Evolutionary conservation across 2,329 filamentous ascomycete species (phyloP), one percentile per base, ranked within the genome.

Genomic region (Calonectria leucothoes): DNA sequence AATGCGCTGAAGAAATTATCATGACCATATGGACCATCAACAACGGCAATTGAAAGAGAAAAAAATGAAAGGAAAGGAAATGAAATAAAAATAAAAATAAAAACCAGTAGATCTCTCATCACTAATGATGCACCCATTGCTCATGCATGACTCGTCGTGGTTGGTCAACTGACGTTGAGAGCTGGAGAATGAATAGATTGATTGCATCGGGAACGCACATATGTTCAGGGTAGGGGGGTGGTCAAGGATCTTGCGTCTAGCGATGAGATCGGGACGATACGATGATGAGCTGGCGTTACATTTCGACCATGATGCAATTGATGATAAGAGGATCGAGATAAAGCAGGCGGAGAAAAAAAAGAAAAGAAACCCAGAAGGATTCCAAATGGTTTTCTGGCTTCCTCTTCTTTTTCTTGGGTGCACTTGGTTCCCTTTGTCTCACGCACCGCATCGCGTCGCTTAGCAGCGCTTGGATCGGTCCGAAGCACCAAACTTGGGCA

Each of bases 171-270:
- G 33, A 6, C 37, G 14, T 61, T 61, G 35, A 12, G 55, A 61
- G 33, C 25, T 61, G 35, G 55, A 61, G 33, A 61, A 37, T 37
- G 35, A 7, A 25, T 61, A 61, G 25, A 61, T 61, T 61, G 55
- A 61, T 10, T 61, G 55, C 55, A 61, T 61, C 55, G 55, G 55
- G 33, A 61, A 61, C 55, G 55, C 55, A 61, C 55, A 61, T 39
- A 27, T 14, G 55, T 12, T 29, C 55, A 14, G 35, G 31, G 33
- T n/a, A n/a, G 55, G 55, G 29, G 31, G 27, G n/a, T 11, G 31
- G 15, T 23, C n/a, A 39, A 15, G 51, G 29, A 57, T 57, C 27
- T 57, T 57, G n/a, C 33, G 55, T 27, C 33, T 39, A 35, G 55
- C 17, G 33, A 35, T 27, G 55, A 27, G 55, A 61, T 61, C 33